Conservation (phyloP, 805 yeast genomes). For the Allodekkera sacchari region DNA sequence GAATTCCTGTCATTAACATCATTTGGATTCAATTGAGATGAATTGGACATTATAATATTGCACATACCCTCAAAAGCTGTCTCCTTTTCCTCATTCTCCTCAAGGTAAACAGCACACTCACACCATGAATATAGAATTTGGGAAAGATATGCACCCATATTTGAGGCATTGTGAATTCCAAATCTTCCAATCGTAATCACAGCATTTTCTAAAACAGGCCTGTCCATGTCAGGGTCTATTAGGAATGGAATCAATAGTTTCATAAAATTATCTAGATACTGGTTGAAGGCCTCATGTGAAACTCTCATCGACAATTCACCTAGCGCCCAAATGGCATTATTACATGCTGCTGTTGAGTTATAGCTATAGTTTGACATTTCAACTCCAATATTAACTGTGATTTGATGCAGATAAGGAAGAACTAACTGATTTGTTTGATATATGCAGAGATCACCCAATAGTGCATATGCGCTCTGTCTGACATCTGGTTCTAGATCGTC, state of each 20-base stretch:
- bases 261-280: constrained; percentile 47
- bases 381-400: constrained; percentile 58
- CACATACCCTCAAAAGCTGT: constrained; percentile 82
- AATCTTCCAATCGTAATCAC: constrained; percentile 86
- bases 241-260: constrained; percentile 53
- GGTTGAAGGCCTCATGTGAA: constrained; percentile 35
- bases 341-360: constrained; percentile 55
- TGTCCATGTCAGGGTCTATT: constrained; percentile 43
- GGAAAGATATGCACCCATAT: constrained; percentile 48
- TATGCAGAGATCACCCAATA: constrained; percentile 84
- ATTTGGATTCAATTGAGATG: constrained; percentile 45
- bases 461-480: constrained; percentile 86
- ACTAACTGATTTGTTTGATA: constrained; percentile 38
- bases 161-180: constrained; percentile 55
- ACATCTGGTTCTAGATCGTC: constrained; percentile 78
- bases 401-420: constrained; percentile 38
- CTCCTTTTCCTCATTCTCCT: constrained; percentile 83
- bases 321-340: constrained; percentile 89
- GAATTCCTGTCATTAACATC: constrained; percentile 37
- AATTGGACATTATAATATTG: constrained; percentile 55
- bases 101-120: constrained; percentile 52
- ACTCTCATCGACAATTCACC: constrained; percentile 76
- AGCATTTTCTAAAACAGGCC: constrained; percentile 72
- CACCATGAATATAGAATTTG: constrained; percentile 66
- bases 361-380: constrained; percentile 51